Evolutionary conservation across 768 basidiomycete genomes (phyloP).

Genomic region (Boletus rufocinnamomeus): DNA sequence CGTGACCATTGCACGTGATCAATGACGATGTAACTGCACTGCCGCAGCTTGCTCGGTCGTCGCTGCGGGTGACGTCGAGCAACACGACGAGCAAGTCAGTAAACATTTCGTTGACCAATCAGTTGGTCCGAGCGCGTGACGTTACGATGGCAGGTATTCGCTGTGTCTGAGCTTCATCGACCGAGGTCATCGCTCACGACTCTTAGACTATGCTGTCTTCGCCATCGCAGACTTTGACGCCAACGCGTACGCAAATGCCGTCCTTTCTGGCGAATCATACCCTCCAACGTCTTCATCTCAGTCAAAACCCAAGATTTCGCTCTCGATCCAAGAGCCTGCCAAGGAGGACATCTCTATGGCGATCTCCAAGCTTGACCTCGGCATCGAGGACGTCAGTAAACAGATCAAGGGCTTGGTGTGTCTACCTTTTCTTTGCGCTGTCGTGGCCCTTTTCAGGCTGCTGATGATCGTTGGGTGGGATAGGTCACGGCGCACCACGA

Average conservation of each 20-base stretch:
- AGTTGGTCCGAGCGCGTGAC: not conserved
- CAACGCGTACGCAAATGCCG: slow-evolving; percentile 88
- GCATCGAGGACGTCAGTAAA: slow-evolving; percentile 89
- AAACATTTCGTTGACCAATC: not conserved
- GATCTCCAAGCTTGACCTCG: slow-evolving; percentile 82
- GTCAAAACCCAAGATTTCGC: slow-evolving; percentile 21
- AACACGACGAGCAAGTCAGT: not conserved
- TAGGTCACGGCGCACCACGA: slow-evolving; percentile 86
- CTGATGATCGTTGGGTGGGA: not conserved
- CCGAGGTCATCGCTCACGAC: slow-evolving; percentile 1
- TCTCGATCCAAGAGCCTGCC: slow-evolving; percentile 50
- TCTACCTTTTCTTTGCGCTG: not conserved
- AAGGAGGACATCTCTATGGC: slow-evolving; percentile 90
- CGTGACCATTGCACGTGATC: slow-evolving; percentile 35
- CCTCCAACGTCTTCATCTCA: slow-evolving; percentile 42
- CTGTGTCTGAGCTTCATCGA: not conserved
- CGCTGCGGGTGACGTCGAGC: not conserved
- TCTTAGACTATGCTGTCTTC: slow-evolving; percentile 74
- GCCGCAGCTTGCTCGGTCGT: slow-evolving; percentile 15
- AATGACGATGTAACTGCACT: slow-evolving; percentile 17
- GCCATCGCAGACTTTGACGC: slow-evolving; percentile 76
- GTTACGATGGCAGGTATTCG: slow-evolving; percentile 26
- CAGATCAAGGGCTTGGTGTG: slow-evolving; percentile 85
- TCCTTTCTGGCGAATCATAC: slow-evolving; percentile 83
- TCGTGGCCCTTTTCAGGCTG: too few species aligned